These are phyloP conservation scores for Fusarium sp. DNA, from an alignment of 2,329 filamentous ascomycete species.

Conservation along the genomic window DNA sequence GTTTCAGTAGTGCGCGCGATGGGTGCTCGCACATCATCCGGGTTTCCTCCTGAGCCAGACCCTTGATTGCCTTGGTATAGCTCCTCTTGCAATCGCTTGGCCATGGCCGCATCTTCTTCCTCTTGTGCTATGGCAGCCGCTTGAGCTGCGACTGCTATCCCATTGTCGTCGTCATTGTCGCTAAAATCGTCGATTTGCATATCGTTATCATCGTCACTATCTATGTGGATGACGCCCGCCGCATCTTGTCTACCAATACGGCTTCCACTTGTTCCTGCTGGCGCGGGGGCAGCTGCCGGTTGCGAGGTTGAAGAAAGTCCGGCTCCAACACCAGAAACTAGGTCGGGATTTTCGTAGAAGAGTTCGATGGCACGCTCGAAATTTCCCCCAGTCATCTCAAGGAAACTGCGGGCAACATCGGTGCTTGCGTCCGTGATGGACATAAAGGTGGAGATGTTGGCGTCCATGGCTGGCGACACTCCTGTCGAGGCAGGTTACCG, in stretches of 20 bases:
- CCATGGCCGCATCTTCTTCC: conserved; percentile 95
- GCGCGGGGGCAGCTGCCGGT: conserved; percentile 12
- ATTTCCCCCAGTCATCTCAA: conserved; percentile 86
- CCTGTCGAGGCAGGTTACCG: neutral
- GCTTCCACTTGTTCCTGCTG: conserved; percentile 49
- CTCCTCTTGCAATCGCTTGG: conserved; percentile 90
- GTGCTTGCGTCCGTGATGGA: conserved; percentile 82
- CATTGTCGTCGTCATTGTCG: conserved; percentile 56
- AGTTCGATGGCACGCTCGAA: conserved; percentile 88
- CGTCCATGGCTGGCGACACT: conserved; percentile 68
- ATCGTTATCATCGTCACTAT: conserved; percentile 57
- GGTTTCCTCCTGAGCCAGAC: conserved; percentile 53
- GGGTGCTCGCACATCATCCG: conserved; percentile 83
- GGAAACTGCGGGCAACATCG: conserved; percentile 82
- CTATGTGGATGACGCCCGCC: conserved; percentile 72
- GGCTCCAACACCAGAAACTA: conserved; percentile 58
- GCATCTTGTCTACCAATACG: conserved; percentile 53
- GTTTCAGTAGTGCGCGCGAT: conserved; percentile 94
- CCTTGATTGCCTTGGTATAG: conserved; percentile 73
- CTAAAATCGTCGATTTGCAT: conserved; percentile 57
- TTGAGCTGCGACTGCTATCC: conserved; percentile 57
- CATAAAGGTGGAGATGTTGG: conserved; percentile 81
- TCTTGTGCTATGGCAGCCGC: conserved; percentile 67
- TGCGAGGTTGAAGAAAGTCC: conserved; percentile 46
- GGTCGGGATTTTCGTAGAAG: conserved; percentile 89